Percentiles rank a stretch among this genome's conserved stretches.
These are phyloP conservation scores for Pontederia crassipes DNA, from an alignment of 176 grass and related monocot species.

Conservation along the genomic window DNA sequence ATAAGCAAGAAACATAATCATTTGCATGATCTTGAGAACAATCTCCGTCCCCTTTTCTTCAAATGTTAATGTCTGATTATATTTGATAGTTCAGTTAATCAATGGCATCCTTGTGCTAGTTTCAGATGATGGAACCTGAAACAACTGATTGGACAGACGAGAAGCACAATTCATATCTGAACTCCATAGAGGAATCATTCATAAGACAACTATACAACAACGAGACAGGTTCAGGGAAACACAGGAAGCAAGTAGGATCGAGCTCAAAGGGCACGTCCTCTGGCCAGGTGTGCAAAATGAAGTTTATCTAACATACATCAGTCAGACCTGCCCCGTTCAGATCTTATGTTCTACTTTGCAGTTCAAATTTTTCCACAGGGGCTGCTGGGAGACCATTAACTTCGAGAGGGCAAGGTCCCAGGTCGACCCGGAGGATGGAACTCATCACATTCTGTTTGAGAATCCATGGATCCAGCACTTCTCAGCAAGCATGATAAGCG, in stretches of 20 bases:
- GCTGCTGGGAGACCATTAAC: background rate
- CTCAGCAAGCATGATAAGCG: background rate
- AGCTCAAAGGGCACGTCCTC: too few relatives aligned
- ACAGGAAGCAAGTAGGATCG: too few relatives aligned
- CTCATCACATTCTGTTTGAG: background rate
- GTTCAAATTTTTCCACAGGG: conserved; percentile 2
- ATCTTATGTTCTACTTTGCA: background rate
- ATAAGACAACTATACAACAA: background rate
- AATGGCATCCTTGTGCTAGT: background rate
- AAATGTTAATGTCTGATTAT: too few relatives aligned
- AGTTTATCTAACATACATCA: too few relatives aligned
- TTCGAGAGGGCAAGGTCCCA: conserved; percentile 1
- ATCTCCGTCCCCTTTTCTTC: too few relatives aligned
- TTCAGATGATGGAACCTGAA: background rate
- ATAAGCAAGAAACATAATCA: too few relatives aligned
- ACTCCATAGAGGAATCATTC: conserved; percentile 4
- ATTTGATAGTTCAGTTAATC: background rate
- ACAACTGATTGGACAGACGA: conserved; percentile 4
- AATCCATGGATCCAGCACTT: conserved; percentile 18
- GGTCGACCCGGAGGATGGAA: background rate
- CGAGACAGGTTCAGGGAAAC: background rate
- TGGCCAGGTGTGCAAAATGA: too few relatives aligned
- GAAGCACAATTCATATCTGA: conserved; percentile 7
- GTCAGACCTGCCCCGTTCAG: too few relatives aligned
- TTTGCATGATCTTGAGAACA: too few relatives aligned